These are phyloP conservation scores for Dryas drummondii DNA, from an alignment of 306 rosid genomes.

Conservation along the genomic window DNA sequence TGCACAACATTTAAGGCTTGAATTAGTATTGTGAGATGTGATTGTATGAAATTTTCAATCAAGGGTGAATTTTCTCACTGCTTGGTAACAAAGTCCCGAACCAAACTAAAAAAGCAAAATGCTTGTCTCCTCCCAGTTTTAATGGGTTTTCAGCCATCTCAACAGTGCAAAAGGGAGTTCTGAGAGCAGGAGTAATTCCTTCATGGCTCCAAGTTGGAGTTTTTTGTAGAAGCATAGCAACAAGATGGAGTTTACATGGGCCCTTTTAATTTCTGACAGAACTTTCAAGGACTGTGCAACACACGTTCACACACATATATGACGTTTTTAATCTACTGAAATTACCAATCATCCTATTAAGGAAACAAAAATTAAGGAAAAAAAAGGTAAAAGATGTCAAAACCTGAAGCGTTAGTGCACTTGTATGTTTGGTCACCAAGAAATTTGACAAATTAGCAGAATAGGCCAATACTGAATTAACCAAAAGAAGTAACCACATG, in stretches of 20 bases:
- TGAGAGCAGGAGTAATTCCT: neutral
- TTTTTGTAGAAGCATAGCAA: too few species aligned
- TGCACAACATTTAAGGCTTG: neutral
- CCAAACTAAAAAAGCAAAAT: neutral
- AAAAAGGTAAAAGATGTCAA: slow-evolving; percentile 15
- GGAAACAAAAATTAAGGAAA: neutral
- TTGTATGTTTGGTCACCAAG: slow-evolving; percentile 97
- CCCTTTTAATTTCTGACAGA: too few species aligned
- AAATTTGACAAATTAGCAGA: slow-evolving; percentile 89
- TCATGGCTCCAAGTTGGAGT: neutral
- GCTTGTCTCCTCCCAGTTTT: neutral
- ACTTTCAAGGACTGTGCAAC: too few species aligned
- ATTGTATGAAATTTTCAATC: neutral
- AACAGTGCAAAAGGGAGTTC: neutral
- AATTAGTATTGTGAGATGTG: neutral
- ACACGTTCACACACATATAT: neutral
- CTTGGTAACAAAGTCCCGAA: neutral
- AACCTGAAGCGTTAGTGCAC: slow-evolving; percentile 97
- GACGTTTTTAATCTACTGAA: neutral
- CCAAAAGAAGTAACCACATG: slow-evolving; percentile 85
- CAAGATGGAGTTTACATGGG: neutral
- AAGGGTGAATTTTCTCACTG: neutral
- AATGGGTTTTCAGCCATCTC: neutral
- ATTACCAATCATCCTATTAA: neutral
- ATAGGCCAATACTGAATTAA: slow-evolving; percentile 83